These are phyloP conservation scores for Cystofilobasidium macerans DNA, from an alignment of 768 basidiomycete species.

Conservation along the genomic window DNA sequence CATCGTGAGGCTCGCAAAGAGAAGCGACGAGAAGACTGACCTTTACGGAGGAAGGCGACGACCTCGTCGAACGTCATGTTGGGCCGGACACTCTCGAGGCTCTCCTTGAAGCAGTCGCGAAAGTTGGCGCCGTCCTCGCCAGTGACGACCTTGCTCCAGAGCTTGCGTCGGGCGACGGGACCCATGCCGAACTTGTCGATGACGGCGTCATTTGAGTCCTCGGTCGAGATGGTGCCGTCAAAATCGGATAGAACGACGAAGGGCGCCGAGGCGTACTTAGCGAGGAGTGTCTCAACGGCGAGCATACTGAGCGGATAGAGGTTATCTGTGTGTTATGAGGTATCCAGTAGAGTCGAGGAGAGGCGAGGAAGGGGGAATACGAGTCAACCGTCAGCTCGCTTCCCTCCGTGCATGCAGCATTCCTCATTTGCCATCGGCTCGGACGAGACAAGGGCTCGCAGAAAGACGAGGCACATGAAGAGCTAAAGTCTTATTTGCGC, in stretches of 20 bases:
- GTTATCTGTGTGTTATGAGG: too few species aligned
- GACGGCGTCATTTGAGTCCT: too few species aligned
- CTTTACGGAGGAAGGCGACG: constrained; percentile 14
- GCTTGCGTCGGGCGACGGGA: background rate
- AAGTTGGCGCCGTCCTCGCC: constrained; percentile 19
- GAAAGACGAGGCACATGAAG: too few species aligned
- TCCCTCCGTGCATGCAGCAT: too few species aligned
- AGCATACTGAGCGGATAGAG: too few species aligned
- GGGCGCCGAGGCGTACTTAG: constrained; percentile 19
- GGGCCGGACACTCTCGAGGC: background rate
- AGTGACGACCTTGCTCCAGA: constrained; percentile 26
- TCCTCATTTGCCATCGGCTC: too few species aligned
- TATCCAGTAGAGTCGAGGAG: too few species aligned
- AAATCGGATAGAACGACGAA: constrained; percentile 24
- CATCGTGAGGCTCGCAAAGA: too few species aligned
- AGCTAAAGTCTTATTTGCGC: too few species aligned
- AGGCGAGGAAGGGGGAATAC: too few species aligned
- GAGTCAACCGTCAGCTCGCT: too few species aligned
- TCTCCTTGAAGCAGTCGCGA: constrained; percentile 18
- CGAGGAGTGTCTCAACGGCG: constrained; percentile 10
- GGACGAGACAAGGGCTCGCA: too few species aligned
- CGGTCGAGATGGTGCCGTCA: constrained; percentile 6
- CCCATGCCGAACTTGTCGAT: constrained; percentile 24
- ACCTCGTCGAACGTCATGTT: constrained; percentile 7
- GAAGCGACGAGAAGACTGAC: background rate